Percentiles rank a stretch among this genome's conserved stretches.
These are phyloP conservation scores for Pythium periplocum DNA, from an alignment of 352 stramenopile genomes.

Conservation along the genomic window DNA sequence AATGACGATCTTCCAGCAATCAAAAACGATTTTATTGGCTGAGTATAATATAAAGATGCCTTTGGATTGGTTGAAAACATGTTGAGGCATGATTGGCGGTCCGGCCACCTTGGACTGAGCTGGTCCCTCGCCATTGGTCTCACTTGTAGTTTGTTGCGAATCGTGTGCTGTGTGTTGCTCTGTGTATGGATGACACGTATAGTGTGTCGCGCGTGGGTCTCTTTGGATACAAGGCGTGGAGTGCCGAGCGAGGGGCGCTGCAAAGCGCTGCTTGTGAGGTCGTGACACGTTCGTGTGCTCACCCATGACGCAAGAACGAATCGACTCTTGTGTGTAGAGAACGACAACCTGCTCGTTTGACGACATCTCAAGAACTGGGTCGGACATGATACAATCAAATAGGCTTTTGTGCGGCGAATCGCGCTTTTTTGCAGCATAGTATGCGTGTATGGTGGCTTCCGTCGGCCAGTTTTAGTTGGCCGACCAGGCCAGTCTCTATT, in stretches of 20 bases:
- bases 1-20: too few relatives aligned
- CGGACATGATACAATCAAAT: conserved; percentile 19
- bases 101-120: too few relatives aligned
- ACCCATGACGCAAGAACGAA: conserved; percentile 44
- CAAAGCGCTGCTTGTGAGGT: conserved; percentile 18
- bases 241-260: conserved; percentile 26
- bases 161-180: too few relatives aligned
- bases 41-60: too few relatives aligned
- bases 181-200: too few relatives aligned
- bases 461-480: not conserved
- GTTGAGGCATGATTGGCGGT: too few relatives aligned
- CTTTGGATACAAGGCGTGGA: conserved; percentile 8
- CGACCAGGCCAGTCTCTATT: not conserved
- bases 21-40: too few relatives aligned
- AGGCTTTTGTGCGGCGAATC: too few relatives aligned
- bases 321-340: conserved; percentile 80
- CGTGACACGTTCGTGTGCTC: conserved; percentile 24
- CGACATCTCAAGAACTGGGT: conserved; percentile 79
- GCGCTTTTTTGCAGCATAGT: too few relatives aligned
- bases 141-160: too few relatives aligned
- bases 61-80: conserved; percentile 11
- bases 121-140: too few relatives aligned
- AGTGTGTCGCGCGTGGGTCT: conserved; percentile 3
- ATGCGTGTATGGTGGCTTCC: too few relatives aligned
- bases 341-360: conserved; percentile 41